Conservation (phyloP, 2,329 filamentous ascomycete genomes). For the Apiospora arundinis region DNA sequence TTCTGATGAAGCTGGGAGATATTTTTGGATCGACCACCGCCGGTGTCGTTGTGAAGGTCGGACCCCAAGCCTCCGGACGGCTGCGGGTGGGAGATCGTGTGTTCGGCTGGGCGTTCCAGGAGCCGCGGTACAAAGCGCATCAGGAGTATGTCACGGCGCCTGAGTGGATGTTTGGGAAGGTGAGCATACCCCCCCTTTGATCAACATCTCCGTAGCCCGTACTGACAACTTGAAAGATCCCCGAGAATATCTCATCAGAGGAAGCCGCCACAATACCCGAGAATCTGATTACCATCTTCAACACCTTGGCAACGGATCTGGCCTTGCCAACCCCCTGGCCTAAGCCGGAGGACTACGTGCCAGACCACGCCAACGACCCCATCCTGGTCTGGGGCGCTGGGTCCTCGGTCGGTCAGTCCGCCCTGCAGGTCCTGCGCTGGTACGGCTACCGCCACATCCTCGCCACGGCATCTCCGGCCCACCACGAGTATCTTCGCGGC, state of each 20-base stretch:
- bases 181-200: slow-evolving; percentile 28
- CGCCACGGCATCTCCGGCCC: slow-evolving; percentile 52
- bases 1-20: slow-evolving; percentile 57
- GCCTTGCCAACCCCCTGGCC: slow-evolving; percentile 63
- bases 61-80: slow-evolving; percentile 45
- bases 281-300: slow-evolving; percentile 66
- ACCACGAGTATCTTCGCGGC: slow-evolving; percentile 50
- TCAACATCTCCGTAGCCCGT: not conserved
- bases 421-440: slow-evolving; percentile 56
- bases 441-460: slow-evolving; percentile 60
- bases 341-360: slow-evolving; percentile 49
- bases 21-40: slow-evolving; percentile 58
- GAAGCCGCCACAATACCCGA: slow-evolving; percentile 54
- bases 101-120: slow-evolving; percentile 59
- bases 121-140: slow-evolving; percentile 55
- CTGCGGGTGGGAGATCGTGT: slow-evolving; percentile 61
- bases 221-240: slow-evolving; percentile 27
- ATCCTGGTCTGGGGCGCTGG: slow-evolving; percentile 60
- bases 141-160: slow-evolving; percentile 62
- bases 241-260: slow-evolving; percentile 34
- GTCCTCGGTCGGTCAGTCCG: slow-evolving; percentile 58
- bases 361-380: slow-evolving; percentile 41
- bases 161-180: slow-evolving; percentile 54
- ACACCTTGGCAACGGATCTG: slow-evolving; percentile 58
- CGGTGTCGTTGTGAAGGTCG: slow-evolving; percentile 59